These are phyloP conservation scores for Aspergillus fructus DNA, from an alignment of 2,329 filamentous ascomycete genomes.

Conservation along the genomic window DNA sequence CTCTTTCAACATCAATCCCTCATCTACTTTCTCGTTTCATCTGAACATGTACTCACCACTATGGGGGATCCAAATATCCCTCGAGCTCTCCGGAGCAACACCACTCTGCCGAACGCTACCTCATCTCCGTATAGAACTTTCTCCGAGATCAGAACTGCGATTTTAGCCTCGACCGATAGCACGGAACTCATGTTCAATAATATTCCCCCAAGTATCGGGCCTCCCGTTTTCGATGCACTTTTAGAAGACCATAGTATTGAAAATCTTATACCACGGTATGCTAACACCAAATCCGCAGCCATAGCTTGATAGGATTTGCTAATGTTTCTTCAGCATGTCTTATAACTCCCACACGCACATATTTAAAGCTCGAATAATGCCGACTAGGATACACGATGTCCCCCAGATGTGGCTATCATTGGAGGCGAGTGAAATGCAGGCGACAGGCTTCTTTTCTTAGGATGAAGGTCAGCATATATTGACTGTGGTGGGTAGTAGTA, in stretches of 20 bases:
- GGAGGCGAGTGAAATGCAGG: neutral
- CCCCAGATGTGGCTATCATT: neutral
- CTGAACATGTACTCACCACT: too few species aligned
- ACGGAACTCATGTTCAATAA: neutral
- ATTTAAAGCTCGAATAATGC: neutral
- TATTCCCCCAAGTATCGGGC: neutral
- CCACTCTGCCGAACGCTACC: neutral
- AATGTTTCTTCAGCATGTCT: neutral
- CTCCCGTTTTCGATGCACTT: neutral
- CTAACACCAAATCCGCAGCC: neutral
- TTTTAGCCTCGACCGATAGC: neutral
- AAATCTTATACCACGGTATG: neutral
- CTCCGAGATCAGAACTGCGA: neutral
- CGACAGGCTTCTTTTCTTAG: neutral
- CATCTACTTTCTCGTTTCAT: too few species aligned
- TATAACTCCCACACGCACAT: neutral
- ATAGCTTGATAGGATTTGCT: too few species aligned
- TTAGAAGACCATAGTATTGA: neutral
- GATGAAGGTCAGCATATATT: neutral
- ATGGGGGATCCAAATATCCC: neutral
- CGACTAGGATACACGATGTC: neutral
- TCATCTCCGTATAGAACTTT: neutral
- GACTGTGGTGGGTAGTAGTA: neutral
- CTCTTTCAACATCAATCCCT: too few species aligned
- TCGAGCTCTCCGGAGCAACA: neutral